Evolutionary conservation across 2,329 filamentous ascomycete genomes (phyloP), one percentile per base, ranked within the genome.

Genomic region (Venturia pyrina): DNA sequence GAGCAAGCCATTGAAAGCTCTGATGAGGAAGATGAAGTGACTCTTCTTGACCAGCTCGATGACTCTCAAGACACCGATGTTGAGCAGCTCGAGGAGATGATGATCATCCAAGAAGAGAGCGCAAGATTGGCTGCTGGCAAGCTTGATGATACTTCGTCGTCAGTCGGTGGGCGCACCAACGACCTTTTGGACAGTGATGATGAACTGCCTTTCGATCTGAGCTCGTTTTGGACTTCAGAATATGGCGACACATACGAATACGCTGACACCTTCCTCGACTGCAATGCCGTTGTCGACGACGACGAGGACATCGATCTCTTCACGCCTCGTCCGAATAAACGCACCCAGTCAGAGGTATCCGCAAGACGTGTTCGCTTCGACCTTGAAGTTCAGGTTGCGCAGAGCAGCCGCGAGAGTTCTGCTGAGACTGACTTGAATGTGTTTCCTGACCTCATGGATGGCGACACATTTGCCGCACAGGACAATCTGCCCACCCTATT

Each of bases 31-130:
- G 89, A 91, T 71, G 85, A 83, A 64, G 88, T 86, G 46, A 88
- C 96, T 67, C 89, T 93, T 73, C 85, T 91, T 63, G 88, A 96
- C 68, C 90, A 85, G 70, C 90, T 93, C 71, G 88, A 86, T 13
- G 90, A 93, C 68, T 88, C 91, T 69, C 90, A 93, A 74, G 88
- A 93, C 75, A 85, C 89, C 69, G 85, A 90, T 81, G 85, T 93
- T 66, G 84, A 89, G 72, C 85, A 87, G 81, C 83, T 86, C 80
- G 90, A 95, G 83, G 90, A 92, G 79, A 83, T 87, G 75, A 85
- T 88, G 70, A 90, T 93, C 68, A 80, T 90, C 19, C 32, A 66
- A 63, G 56, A 66, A 62, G 43, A 46, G 41, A 66, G 69, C 71
- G 75, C 71, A 75, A 65, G 70, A 75, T 74, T 80, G 80, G 68